phyloP scores from a whole-genome alignment of 306 rosid genomes.

The Crataegus laevigata region DNA sequence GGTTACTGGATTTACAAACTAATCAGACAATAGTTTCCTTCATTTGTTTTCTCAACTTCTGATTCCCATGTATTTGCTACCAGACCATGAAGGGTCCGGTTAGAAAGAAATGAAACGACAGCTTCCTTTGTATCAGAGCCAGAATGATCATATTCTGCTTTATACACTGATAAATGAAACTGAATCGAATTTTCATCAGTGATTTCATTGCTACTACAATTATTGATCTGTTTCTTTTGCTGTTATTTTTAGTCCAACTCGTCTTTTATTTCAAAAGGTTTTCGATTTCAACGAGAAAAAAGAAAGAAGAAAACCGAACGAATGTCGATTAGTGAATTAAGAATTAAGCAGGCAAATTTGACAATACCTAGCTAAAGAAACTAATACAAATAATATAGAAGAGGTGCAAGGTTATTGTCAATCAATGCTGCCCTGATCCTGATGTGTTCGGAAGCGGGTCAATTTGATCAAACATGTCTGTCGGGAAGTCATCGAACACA shows the following conservation, averaged over 20 bases:
- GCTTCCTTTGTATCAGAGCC: background rate
- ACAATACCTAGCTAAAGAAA: background rate
- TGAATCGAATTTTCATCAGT: background rate
- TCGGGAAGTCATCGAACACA: constrained; percentile 72
- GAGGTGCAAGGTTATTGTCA: background rate
- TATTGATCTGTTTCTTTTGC: background rate
- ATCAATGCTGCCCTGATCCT: constrained; percentile 27
- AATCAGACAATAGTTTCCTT: background rate
- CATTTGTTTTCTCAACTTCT: background rate
- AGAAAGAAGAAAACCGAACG: background rate
- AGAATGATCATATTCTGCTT: background rate
- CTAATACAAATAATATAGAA: background rate
- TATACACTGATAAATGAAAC: background rate
- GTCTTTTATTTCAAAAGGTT: background rate
- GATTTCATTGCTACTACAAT: background rate
- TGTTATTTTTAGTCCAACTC: background rate
- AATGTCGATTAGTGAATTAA: background rate
- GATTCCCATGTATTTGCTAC: background rate
- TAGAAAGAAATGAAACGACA: background rate
- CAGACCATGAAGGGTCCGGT: background rate
- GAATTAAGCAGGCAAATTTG: background rate
- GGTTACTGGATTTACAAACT: background rate
- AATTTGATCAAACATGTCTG: constrained; percentile 52
- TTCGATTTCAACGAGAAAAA: background rate
- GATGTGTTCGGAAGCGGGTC: constrained; percentile 40